Base-by-base conservation (phyloP, 305 asterid species). In the Fraxinus sp. region DNA sequence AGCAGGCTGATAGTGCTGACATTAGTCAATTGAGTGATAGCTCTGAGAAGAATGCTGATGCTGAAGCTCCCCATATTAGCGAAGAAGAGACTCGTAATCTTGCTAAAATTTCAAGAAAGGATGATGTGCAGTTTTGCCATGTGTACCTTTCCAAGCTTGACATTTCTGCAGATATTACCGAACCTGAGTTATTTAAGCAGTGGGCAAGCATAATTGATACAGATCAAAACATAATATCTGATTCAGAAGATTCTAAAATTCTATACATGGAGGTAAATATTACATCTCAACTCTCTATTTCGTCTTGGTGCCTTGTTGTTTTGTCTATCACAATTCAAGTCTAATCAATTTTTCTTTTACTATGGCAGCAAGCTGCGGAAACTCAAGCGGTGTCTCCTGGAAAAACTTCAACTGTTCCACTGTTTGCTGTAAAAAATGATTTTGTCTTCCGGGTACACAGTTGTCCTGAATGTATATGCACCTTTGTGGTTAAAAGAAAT, bases 101-200 rank as follows among this genome's bases (percentile, higher is more conserved):
- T 74, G 81, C 84, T 59, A 86, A 87, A 78, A 46, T 84, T 72
- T 86, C 84, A 0, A 66, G 83, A 83, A 89, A 89, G 91, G 92
- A 89, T 78, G 92, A 89, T 36, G 76, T 77, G 16, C 84, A 44
- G 55, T 74, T 85, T 76, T 88, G 83, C 85, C 87, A 79, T 81
- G 85, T 87, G 84, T 96, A 94, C 90, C 92, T 96, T 70, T 88
- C 95, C 81, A 93, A 90, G 88, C 97, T 96, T 73, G 97, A 96
- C 87, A 90, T 96, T 80, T 96, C 99, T 78, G 89, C 88, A 10
- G 98, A 91, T 79, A 98, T 96, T 86, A 49, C 93, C 83, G 98
- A 93, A 62, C 97, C 92, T 49, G 97, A 91, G 79, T 79, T 96
- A 86, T 89, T 88, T 84, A 74, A 84, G 81, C 90, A 88, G 90